Conservation (phyloP, 2,329 filamentous ascomycete species). For the Aureobasidium mangrovei region DNA sequence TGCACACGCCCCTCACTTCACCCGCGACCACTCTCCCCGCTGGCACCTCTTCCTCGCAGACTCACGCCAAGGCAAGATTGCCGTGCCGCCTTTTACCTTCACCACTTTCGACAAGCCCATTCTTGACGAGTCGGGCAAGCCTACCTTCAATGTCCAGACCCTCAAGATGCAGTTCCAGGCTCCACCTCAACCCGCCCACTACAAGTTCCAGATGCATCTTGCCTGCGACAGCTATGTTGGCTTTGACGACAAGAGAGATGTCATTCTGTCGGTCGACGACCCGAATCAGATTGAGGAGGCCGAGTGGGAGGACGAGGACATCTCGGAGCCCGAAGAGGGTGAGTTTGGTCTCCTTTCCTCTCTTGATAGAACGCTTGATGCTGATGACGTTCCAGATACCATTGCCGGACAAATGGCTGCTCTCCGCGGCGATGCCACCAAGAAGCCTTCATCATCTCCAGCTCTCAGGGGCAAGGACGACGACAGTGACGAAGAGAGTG, state of each 20-base stretch:
- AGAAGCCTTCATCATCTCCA: constrained; percentile 13
- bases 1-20: constrained; percentile 83
- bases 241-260: constrained; percentile 85
- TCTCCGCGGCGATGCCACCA: constrained; percentile 27
- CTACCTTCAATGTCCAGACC: constrained; percentile 91
- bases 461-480: constrained; percentile 17
- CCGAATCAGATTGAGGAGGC: constrained; percentile 70
- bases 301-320: constrained; percentile 57
- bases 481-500: constrained; percentile 30
- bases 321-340: constrained; percentile 98
- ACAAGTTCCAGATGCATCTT: constrained; percentile 89
- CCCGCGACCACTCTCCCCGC: constrained; percentile 77
- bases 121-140: constrained; percentile 68
- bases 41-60: constrained; percentile 96
- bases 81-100: constrained; percentile 94
- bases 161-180: constrained; percentile 96
- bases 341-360: constrained; percentile 32
- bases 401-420: constrained; percentile 32
- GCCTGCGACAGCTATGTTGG: constrained; percentile 93
- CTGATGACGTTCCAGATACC: constrained; percentile 24
- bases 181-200: constrained; percentile 82
- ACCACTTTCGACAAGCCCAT: constrained; percentile 84
- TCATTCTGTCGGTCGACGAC: constrained; percentile 82
- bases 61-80: constrained; percentile 88
- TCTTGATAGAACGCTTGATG: neutral